These are phyloP conservation scores for Arachnopeziza araneosa DNA, from an alignment of 2,329 filamentous ascomycete species.

Conservation along the genomic window DNA sequence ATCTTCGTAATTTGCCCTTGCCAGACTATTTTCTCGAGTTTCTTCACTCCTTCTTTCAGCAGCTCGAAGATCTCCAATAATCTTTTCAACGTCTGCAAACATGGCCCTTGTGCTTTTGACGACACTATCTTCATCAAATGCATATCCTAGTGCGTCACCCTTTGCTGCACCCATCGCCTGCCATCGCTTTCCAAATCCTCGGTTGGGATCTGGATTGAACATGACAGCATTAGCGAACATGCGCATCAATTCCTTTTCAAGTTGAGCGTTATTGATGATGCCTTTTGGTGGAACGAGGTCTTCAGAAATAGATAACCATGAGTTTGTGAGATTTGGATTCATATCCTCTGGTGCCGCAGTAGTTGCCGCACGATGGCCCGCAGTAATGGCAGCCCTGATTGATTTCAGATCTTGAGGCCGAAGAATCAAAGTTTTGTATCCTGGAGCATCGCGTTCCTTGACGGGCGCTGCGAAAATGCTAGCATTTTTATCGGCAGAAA, in stretches of 20 bases:
- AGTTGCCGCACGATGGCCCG: constrained; percentile 62
- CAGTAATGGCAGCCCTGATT: constrained; percentile 69
- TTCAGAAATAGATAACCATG: constrained; percentile 63
- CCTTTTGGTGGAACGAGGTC: constrained; percentile 80
- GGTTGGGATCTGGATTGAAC: constrained; percentile 84
- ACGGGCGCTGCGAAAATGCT: constrained; percentile 75
- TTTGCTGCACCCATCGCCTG: constrained; percentile 37
- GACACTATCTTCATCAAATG: constrained; percentile 75
- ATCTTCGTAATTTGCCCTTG: constrained; percentile 11
- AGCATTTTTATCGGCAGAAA: constrained; percentile 69
- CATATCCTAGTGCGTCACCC: constrained; percentile 46
- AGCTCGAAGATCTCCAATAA: constrained; percentile 25
- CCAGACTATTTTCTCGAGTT: constrained; percentile 17
- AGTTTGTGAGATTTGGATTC: constrained; percentile 49
- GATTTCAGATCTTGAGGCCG: constrained; percentile 73
- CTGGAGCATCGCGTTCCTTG: constrained; percentile 68
- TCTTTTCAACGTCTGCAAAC: constrained; percentile 76
- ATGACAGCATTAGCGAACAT: constrained; percentile 99
- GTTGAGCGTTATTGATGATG: constrained; percentile 87
- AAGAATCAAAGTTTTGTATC: constrained; percentile 68
- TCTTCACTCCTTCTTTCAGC: constrained; percentile 29
- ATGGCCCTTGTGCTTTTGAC: constrained; percentile 85
- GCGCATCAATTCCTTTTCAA: constrained; percentile 88
- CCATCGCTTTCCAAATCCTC: constrained; percentile 50
- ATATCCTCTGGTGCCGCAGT: constrained; percentile 56